Base-by-base conservation (phyloP, 371 early-diverging fungal species). In the Actinomortierella ambigua region DNA sequence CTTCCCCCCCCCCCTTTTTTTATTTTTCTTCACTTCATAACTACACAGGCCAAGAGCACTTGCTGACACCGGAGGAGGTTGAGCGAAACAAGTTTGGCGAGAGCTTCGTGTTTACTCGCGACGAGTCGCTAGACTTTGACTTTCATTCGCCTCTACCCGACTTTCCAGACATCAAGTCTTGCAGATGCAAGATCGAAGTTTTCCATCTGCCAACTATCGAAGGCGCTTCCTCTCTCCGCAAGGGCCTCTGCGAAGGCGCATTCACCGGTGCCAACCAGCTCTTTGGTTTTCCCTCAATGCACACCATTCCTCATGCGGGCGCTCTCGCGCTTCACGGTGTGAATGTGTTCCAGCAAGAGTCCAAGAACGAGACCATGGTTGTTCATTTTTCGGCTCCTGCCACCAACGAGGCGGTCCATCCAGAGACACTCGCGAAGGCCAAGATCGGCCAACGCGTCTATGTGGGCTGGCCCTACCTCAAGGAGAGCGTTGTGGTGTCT, bases 261-360 rank as follows among this genome's bases (percentile, higher is more conserved):
- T 68, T 78, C 34, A 69, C 88, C 20, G 95, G 97, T 11, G 82
- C 80, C 15, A 67, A 81, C 43, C 68, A 88, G 26, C 77, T 89
- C n/a, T 87, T 97, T 15, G 98, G 98, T 11, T 98, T 98, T 77
- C 98, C 98, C 20, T 84, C 94, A 0, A 69, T 98, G 49, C 69
- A 91, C 44, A 91, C 95, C 0, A 76, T 94, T n/a, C 83, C 87
- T 26, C 85, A 91, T 75, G 82, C 81, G 0, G 87, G 84, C 17
- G 78, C 81, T 39, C 76, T 96, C 18, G 88, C 81, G 7, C 85
- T 81, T 61, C 93, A 93, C 64, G 84, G 88, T 27, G 93, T 97
- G 14, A 84, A 86, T 53, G 95, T 97, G 4, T 98, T 97, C 82
- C 88, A 93, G 49, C 79, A 79, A 26, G 91, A 94, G 44, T 91